These are phyloP conservation scores for Eryngium alpinum DNA, from an alignment of 140 eudicot genomes.

Conservation along the genomic window DNA sequence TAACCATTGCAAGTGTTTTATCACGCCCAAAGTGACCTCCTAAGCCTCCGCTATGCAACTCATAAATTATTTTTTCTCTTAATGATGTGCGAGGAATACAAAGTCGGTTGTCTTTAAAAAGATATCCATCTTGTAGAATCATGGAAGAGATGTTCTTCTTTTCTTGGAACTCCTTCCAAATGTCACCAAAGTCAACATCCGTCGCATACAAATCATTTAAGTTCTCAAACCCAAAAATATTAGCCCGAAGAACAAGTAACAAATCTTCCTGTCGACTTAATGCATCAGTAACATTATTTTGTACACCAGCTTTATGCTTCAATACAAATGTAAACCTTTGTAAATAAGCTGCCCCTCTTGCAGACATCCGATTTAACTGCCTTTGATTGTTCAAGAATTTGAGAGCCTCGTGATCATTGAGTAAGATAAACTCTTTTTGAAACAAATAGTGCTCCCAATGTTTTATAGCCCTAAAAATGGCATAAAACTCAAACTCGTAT, in stretches of 20 bases:
- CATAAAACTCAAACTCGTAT: slow-evolving; percentile 8
- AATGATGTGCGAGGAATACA: too few species aligned
- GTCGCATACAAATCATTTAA: too few species aligned
- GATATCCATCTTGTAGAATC: background rate
- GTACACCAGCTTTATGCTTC: slow-evolving; percentile 1
- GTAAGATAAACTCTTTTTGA: background rate
- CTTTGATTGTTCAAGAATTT: too few species aligned
- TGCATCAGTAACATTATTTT: background rate
- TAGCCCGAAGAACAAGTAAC: background rate
- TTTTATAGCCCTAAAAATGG: background rate
- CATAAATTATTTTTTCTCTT: background rate
- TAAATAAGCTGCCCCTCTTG: background rate
- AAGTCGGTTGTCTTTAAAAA: background rate
- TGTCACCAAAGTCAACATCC: too few species aligned
- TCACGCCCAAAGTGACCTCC: too few species aligned
- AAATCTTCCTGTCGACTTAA: background rate
- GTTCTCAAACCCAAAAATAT: slow-evolving; percentile 3
- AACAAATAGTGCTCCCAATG: too few species aligned
- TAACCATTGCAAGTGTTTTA: too few species aligned
- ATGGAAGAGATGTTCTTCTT: too few species aligned
- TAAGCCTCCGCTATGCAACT: too few species aligned
- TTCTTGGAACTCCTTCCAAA: too few species aligned
- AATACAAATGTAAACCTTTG: background rate
- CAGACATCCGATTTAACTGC: background rate
- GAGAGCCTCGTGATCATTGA: background rate